Base-by-base conservation (phyloP, 495 filamentous ascomycete species). In the Viridothelium virens region DNA sequence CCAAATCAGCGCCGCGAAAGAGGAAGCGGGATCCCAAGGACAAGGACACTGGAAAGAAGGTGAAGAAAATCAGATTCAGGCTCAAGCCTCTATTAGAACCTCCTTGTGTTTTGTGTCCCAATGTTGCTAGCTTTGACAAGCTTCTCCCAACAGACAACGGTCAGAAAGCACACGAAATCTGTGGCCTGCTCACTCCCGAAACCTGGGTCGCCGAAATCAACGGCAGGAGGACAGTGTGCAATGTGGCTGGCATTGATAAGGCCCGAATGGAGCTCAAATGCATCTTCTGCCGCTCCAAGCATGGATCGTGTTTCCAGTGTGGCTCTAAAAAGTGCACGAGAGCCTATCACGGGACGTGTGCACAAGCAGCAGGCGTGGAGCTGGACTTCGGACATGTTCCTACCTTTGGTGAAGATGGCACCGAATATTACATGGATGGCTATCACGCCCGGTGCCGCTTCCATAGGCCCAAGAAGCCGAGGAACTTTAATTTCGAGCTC, bases 281-380 rank as follows among this genome's bases (percentile, higher is more conserved):
- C 77, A 85, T 92, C 62, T 96, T 91, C 76, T 99, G 94, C 73
- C 90, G 91, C 44, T 93, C 91, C 61, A 94, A 91, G 73, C 91
- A 88, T 67, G 94, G 94, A 37, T 89, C 92, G 16, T 96, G 92
- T 77, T 96, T 99, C 80, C 94, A 99, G 76, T 99, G 94, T 79
- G 94, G 91, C 6, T 87, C 88, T 66, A 94, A 91, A 80, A 97
- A 96, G 76, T 99, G 94, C 74, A 89, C 89, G 34, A 82, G 93
- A 67, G 87, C 95, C 2, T 99, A 96, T 74, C 94, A 99, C 76
- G 91, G 92, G 2, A 97, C 91, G 14, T 99, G 94, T 72, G 93
- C 94, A 2, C 87, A 89, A 33, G 84, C 92, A 16, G 94, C 93
- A 50, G 94, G 95, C 47, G 92, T 97, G 9, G 85, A 92, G 69